Evolutionary conservation across 1,284 basidiomycete genomes (phyloP).

Genomic region (Phellopilus nigrolimitatus): DNA sequence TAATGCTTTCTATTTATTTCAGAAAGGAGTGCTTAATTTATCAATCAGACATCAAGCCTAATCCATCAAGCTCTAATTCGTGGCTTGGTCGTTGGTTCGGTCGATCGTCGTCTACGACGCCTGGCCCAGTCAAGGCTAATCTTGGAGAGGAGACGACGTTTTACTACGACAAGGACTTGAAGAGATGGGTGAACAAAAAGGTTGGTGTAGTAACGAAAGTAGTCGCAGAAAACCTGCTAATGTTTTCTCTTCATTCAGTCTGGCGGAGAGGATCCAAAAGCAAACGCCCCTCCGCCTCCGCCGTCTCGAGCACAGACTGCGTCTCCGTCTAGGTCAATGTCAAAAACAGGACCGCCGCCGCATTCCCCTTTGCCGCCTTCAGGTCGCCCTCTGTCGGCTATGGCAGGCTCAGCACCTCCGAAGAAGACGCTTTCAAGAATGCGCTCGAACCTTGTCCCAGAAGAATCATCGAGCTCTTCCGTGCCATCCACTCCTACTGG

Average conservation of each 20-base stretch:
- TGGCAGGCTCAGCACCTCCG: conserved; percentile 47
- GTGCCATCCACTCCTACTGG: conserved; percentile 33
- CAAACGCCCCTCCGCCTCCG: conserved; percentile 53
- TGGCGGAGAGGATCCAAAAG: conserved; percentile 43
- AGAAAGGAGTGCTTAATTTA: conserved; percentile 5
- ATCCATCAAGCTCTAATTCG: conserved; percentile 39
- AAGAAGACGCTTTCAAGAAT: conserved; percentile 49
- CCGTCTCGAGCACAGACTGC: conserved; percentile 77
- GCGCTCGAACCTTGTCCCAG: conserved; percentile 63
- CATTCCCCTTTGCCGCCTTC: conserved; percentile 41
- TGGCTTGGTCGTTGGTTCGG: conserved; percentile 84
- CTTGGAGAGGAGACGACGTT: conserved; percentile 90
- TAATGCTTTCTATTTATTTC: background rate
- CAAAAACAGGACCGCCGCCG: conserved; percentile 35
- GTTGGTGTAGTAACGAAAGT: too few relatives aligned
- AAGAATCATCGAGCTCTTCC: conserved; percentile 27
- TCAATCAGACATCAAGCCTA: conserved; percentile 30
- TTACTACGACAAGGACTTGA: conserved; percentile 92
- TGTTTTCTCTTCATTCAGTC: conserved; percentile 37
- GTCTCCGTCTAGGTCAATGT: conserved; percentile 54
- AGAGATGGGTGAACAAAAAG: conserved; percentile 96
- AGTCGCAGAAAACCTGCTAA: too few relatives aligned
- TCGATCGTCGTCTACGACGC: conserved; percentile 43
- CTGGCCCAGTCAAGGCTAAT: conserved; percentile 82
- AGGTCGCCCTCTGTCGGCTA: conserved; percentile 55